Conservation (phyloP, 2,329 filamentous ascomycete species). For the Cladosporium sp. region DNA sequence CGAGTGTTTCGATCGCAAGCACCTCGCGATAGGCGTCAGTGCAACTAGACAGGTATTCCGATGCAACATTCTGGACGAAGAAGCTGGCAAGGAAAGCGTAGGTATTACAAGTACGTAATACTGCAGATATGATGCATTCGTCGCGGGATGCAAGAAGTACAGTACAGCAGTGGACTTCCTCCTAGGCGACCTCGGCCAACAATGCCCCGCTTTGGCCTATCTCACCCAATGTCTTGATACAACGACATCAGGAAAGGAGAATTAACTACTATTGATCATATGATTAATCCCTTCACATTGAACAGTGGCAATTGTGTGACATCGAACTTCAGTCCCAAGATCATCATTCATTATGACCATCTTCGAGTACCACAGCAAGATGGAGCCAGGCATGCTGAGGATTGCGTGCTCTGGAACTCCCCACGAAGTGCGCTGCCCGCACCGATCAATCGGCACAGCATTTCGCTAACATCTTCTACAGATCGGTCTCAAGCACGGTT, state of each 20-base stretch:
- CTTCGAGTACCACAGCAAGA: conserved; percentile 27
- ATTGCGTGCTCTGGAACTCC: conserved; percentile 46
- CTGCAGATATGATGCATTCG: not conserved
- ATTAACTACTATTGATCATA: not conserved
- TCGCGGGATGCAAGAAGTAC: not conserved
- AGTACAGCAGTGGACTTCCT: not conserved
- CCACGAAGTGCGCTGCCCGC: conserved; percentile 39
- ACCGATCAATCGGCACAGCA: not conserved
- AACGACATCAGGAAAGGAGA: not conserved
- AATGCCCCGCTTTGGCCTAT: conserved; percentile 12
- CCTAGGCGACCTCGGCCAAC: conserved; percentile 15
- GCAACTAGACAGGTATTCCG: not conserved
- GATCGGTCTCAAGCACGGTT: conserved; percentile 53
- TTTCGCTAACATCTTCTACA: conserved; percentile 26
- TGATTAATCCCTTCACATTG: not conserved
- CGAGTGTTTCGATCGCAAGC: too few species aligned
- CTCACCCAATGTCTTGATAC: not conserved
- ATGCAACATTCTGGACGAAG: not conserved
- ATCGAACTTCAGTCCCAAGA: not conserved
- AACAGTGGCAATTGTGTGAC: not conserved
- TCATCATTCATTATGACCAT: not conserved
- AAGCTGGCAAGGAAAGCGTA: not conserved
- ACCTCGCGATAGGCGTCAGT: too few species aligned
- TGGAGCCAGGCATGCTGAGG: conserved; percentile 33
- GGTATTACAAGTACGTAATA: not conserved